Percentiles rank a stretch among this genome's conserved stretches.
These are phyloP conservation scores for Bolboschoenoplectus hybrid DNA, from an alignment of 202 grass and related monocot genomes.

Conservation along the genomic window DNA sequence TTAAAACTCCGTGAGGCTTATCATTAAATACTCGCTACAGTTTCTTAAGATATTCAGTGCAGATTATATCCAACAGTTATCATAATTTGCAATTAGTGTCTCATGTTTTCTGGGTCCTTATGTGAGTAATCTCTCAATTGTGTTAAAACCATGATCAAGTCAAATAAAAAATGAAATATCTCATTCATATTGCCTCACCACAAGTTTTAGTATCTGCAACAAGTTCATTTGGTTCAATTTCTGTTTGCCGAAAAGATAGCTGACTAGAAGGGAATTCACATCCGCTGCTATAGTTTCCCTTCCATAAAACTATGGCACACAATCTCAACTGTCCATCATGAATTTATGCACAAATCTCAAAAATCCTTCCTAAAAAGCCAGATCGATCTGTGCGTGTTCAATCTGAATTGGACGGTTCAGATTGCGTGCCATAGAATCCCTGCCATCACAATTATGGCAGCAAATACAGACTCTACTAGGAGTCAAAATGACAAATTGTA, in stretches of 20 bases:
- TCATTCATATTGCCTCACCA: neutral
- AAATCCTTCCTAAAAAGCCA: neutral
- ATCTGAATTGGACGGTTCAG: no score
- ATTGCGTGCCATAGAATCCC: neutral
- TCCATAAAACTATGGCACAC: neutral
- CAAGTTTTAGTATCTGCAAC: neutral
- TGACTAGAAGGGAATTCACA: neutral
- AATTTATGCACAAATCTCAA: neutral
- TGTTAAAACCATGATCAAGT: neutral
- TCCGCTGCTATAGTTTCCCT: neutral
- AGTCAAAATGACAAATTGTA: neutral
- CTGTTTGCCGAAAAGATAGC: neutral
- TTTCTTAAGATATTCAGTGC: neutral
- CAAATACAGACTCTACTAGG: neutral
- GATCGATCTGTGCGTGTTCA: neutral
- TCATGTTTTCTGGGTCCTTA: neutral
- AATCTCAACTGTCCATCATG: neutral
- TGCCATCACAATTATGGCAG: neutral
- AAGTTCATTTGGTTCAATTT: neutral
- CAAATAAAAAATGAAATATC: neutral
- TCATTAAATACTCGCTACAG: neutral
- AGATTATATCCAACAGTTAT: neutral
- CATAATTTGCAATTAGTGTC: constrained; percentile 10
- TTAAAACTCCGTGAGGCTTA: neutral
- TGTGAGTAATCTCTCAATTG: neutral